Evolutionary conservation across 148 eudicot species (phyloP).

Genomic region (Diospyros kaki): DNA sequence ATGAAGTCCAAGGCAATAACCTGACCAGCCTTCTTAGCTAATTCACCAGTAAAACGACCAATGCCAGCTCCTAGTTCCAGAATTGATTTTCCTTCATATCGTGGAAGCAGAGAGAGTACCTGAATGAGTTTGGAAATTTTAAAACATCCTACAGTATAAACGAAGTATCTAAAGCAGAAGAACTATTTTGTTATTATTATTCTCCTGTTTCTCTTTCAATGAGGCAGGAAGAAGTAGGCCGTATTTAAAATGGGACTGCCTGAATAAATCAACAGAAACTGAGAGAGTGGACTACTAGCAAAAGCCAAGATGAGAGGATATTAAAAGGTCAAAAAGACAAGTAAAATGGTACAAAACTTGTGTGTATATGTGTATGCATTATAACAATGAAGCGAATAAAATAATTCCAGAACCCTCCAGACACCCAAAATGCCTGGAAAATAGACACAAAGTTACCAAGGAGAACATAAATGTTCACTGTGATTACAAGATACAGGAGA

Average conservation of each 20-base stretch:
- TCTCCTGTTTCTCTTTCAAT: neutral
- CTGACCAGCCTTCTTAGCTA: conserved; percentile 74
- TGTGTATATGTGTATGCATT: too few relatives aligned
- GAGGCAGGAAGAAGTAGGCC: neutral
- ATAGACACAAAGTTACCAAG: too few relatives aligned
- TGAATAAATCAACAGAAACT: neutral
- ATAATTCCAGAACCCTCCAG: too few relatives aligned
- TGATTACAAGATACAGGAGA: too few relatives aligned
- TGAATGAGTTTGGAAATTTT: conserved; percentile 18
- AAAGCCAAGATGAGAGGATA: neutral
- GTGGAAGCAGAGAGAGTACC: conserved; percentile 87
- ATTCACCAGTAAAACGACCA: conserved; percentile 95
- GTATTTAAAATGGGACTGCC: neutral
- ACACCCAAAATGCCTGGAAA: too few relatives aligned
- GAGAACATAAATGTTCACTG: too few relatives aligned
- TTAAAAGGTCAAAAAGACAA: neutral
- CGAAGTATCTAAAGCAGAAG: neutral
- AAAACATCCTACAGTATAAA: neutral
- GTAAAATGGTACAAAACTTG: too few relatives aligned
- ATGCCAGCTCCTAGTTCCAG: conserved; percentile 99
- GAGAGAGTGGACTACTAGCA: neutral
- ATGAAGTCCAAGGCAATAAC: conserved; percentile 88
- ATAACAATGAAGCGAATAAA: too few relatives aligned
- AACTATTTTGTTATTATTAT: neutral
- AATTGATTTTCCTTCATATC: conserved; percentile 78